Base-by-base conservation (phyloP, 345 rosid species). In the Garcia nutans region DNA sequence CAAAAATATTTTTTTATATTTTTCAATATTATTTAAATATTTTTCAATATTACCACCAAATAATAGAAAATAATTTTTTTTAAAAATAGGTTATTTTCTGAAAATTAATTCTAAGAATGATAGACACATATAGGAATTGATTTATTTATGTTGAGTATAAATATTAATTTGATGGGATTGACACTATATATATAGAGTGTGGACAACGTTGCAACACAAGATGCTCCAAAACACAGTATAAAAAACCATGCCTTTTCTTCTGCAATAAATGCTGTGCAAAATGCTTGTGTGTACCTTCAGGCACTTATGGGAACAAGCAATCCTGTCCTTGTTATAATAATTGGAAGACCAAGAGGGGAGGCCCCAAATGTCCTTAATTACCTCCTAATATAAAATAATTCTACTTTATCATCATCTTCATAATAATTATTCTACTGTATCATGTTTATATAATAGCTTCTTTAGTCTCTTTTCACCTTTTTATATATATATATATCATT, bases 331-430 rank as follows among this genome's bases (percentile, higher is more conserved):
- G 79, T 37, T 77, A 77, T 64, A 77, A 77, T 61, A 77, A 77
- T n/a, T 77, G 79, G 79, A 77, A 77, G 74, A 77, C 79, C 41
- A 70, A 77, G 64, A 77, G 79, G 10, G 79, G 79, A 33, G 79
- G 79, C 2, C 79, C 79, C 62, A 77, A 77, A 62, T 77, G 75
- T 45, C 79, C 79, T 63, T 77, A n/a, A 54, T 3, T 33, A 16
- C 7, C 8, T 50, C 55, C 13, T 45, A 12, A 0, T 44, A 47
- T 47, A n/a, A n/a, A n/a, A n/a, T n/a, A 8, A 12, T 50, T 70
- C 6, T 37, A 37, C 41, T 37, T 6, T 37, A 37, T 37, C 31
- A 28, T 2, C 41, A 37, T 62, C 42, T 60, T 22, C 15, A 7
- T 61, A 2, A n/a, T n/a, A n/a, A n/a, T n/a, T n/a, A n/a, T n/a